Percentiles rank a stretch among this genome's conserved stretches.
Conservation (phyloP, 352 stramenopile genomes). For the Ophiocytium majus region DNA sequence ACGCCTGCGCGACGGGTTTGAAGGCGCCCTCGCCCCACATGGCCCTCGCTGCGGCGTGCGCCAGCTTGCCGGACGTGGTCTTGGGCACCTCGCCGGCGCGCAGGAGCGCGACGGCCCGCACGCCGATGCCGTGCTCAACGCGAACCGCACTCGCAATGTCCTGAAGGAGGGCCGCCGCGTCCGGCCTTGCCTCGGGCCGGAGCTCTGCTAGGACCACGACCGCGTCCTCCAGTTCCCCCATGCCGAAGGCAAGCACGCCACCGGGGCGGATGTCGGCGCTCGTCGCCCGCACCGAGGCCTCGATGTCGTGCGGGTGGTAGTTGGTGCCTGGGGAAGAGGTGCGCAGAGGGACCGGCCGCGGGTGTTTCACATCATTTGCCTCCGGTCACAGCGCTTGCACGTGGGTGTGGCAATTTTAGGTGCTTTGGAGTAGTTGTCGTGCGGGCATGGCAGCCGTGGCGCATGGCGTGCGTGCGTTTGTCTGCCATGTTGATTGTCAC, state of each 20-base stretch:
- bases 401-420: not conserved
- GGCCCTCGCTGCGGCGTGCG: not conserved
- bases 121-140: not conserved
- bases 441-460: not conserved
- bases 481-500: not conserved
- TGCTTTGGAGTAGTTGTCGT: not conserved
- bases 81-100: constrained; percentile 11
- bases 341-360: not conserved
- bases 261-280: constrained; percentile 17
- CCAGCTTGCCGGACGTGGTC: constrained; percentile 25
- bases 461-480: not conserved
- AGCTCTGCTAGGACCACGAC: constrained; percentile 16
- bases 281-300: not conserved
- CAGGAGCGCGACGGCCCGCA: not conserved
- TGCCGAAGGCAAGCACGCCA: constrained; percentile 19
- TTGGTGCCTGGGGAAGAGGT: constrained; percentile 73
- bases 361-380: not conserved
- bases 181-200: not conserved
- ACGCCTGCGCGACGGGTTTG: not conserved
- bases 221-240: constrained; percentile 12
- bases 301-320: constrained; percentile 78
- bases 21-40: not conserved
- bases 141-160: not conserved
- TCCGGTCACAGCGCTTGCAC: not conserved
- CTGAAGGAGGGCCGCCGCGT: not conserved